Conservation (phyloP, 2,329 filamentous ascomycete genomes). For the Sporothrix pallida region DNA sequence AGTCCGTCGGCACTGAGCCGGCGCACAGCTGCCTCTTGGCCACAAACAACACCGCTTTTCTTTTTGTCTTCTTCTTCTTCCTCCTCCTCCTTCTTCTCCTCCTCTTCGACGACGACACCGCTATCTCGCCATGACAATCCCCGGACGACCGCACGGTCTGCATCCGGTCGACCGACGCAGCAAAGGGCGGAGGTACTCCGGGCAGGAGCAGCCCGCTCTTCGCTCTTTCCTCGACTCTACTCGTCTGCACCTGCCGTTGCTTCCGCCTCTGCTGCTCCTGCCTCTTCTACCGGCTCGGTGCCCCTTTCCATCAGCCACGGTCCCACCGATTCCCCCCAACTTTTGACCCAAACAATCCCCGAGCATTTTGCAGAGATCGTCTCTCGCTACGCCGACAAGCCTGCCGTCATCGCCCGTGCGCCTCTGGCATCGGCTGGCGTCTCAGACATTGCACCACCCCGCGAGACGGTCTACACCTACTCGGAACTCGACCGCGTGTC, state of each 20-base stretch:
- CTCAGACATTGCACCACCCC: slow-evolving; percentile 11
- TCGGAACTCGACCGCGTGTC: slow-evolving; percentile 74
- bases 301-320: slow-evolving; percentile 31
- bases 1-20: slow-evolving; percentile 9
- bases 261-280: background rate
- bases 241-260: slow-evolving; percentile 8
- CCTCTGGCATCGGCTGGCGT: slow-evolving; percentile 44
- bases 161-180: slow-evolving; percentile 2
- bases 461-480: slow-evolving; percentile 74
- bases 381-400: slow-evolving; percentile 65
- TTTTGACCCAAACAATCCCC: slow-evolving; percentile 72
- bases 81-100: slow-evolving; percentile 29
- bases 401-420: slow-evolving; percentile 60
- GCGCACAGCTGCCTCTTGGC: background rate
- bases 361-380: slow-evolving; percentile 74
- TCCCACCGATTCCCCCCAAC: slow-evolving; percentile 59
- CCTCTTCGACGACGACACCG: background rate
- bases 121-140: background rate
- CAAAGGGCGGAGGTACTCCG: background rate
- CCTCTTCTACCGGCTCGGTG: background rate
- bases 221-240: slow-evolving; percentile 7
- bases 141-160: background rate
- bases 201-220: background rate
- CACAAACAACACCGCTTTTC: background rate
- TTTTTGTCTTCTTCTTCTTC: slow-evolving; percentile 6